Percentiles rank a stretch among this genome's conserved stretches.
Conservation (phyloP, 495 filamentous ascomycete genomes). For the Penicillium waksmanii region DNA sequence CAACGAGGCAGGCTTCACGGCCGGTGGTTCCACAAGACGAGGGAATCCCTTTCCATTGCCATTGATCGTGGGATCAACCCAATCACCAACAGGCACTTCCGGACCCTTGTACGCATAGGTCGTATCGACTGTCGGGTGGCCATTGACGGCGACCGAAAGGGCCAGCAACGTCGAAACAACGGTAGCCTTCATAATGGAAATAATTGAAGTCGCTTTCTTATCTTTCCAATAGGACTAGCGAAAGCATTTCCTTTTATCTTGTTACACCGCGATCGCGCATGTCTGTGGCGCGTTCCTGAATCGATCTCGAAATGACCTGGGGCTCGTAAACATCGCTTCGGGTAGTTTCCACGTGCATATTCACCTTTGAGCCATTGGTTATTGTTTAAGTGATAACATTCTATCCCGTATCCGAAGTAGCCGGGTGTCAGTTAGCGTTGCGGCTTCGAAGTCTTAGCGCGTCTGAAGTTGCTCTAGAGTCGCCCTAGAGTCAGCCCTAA, state of each 20-base stretch:
- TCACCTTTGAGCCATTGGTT: neutral
- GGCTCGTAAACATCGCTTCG: neutral
- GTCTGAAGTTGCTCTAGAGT: neutral
- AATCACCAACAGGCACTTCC: slow-evolving; percentile 52
- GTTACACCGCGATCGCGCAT: neutral
- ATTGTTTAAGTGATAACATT: neutral
- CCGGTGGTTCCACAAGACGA: slow-evolving; percentile 58
- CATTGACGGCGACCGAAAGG: slow-evolving; percentile 28
- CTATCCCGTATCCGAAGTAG: neutral
- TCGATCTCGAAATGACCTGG: neutral
- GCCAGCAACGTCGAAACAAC: slow-evolving; percentile 24
- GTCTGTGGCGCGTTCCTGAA: neutral
- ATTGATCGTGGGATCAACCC: slow-evolving; percentile 53
- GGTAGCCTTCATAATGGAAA: slow-evolving; percentile 28
- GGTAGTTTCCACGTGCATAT: slow-evolving; percentile 1
- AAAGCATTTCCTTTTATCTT: slow-evolving; percentile 10
- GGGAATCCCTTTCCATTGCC: slow-evolving; percentile 57
- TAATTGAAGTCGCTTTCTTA: neutral
- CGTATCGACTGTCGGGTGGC: slow-evolving; percentile 39
- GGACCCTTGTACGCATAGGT: slow-evolving; percentile 52
- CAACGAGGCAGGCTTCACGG: slow-evolving; percentile 44
- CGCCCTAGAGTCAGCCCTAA: slow-evolving; percentile 4
- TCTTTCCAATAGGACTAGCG: no score
- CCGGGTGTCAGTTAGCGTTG: neutral
- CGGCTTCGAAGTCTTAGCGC: slow-evolving; percentile 1